phyloP scores from a whole-genome alignment of 495 filamentous ascomycete genomes.

The Talaromyces ruber region DNA sequence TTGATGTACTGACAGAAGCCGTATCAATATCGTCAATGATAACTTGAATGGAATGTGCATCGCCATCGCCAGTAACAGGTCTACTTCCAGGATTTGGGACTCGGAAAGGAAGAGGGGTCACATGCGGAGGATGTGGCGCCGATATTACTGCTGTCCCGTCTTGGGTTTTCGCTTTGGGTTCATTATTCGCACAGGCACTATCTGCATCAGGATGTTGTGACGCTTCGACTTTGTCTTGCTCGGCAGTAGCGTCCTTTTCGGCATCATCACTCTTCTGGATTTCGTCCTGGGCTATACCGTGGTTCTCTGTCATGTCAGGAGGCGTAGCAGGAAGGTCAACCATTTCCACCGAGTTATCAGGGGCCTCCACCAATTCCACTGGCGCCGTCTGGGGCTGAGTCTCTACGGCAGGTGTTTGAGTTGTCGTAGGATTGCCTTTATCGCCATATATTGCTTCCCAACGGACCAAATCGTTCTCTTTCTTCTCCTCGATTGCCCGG shows the following conservation, averaged over 20 bases:
- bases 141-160: conserved; percentile 4
- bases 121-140: conserved; percentile 21
- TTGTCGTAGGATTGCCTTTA: conserved; percentile 16
- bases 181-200: not conserved
- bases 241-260: not conserved
- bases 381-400: conserved; percentile 1
- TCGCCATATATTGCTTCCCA: conserved; percentile 77
- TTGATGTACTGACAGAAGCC: conserved; percentile 16
- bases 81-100: conserved; percentile 30
- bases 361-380: conserved; percentile 2
- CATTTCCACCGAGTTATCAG: conserved; percentile 12
- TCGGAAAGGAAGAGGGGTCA: conserved; percentile 54
- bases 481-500: conserved; percentile 57
- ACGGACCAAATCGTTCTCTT: conserved; percentile 54
- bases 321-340: conserved; percentile 6
- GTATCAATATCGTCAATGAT: conserved; percentile 46
- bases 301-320: not conserved
- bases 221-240: not conserved
- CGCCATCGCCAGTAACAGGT: conserved; percentile 23
- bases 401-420: not conserved
- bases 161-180: not conserved
- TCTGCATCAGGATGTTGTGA: not conserved
- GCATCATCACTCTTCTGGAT: not conserved
- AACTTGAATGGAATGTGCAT: conserved; percentile 50
- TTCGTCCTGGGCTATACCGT: not conserved